Conservation (phyloP, 2,329 filamentous ascomycete species). For the Pseudogymnoascus sp. region DNA sequence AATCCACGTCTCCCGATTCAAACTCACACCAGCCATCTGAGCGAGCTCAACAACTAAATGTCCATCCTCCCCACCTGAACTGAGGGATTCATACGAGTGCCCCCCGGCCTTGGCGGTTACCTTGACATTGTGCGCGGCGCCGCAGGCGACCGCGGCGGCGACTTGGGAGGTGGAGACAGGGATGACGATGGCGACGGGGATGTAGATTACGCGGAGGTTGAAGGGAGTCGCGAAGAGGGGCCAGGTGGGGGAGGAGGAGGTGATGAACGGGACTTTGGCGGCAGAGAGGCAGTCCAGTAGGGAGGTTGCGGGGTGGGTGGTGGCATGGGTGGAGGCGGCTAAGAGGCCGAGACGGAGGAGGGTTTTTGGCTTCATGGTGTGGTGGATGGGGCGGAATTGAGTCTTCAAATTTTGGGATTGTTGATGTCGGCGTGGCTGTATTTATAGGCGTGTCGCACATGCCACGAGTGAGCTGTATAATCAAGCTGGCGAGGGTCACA, state of each 20-base stretch:
- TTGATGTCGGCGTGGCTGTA: background rate
- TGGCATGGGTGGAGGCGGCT: background rate
- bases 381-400: background rate
- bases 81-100: constrained; percentile 44
- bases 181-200: constrained; percentile 12
- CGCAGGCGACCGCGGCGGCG: constrained; percentile 38
- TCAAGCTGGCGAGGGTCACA: background rate
- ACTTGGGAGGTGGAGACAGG: constrained; percentile 29
- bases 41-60: constrained; percentile 36
- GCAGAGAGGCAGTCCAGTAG: background rate
- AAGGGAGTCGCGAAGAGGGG: background rate
- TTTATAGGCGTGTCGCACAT: background rate
- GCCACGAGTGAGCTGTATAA: background rate
- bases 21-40: constrained; percentile 31
- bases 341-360: background rate
- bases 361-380: background rate
- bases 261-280: background rate
- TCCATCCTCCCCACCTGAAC: constrained; percentile 35
- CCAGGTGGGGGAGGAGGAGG: background rate
- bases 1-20: constrained; percentile 19
- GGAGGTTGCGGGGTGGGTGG: background rate
- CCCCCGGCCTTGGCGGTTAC: constrained; percentile 44
- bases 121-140: constrained; percentile 32
- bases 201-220: background rate
- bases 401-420: background rate